Evolutionary conservation across 306 rosid species (phyloP).

Genomic region (barrel medic (Medicago truncatula)): MtrunA17r5.0-ANR NC_053046.1:1900501-1901000

Average conservation of each 20-base stretch:
- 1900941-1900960: too few relatives aligned
- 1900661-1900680: not conserved
- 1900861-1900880: conserved; percentile 6
- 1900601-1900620: not conserved
- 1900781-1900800: too few relatives aligned
- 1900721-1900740: too few relatives aligned
- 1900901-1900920: too few relatives aligned
- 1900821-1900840: conserved; percentile 1
- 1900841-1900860: not conserved
- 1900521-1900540: not conserved
- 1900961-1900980: too few relatives aligned
- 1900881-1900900: not conserved
- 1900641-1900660: conserved; percentile 1
- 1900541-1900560: conserved; percentile 3
- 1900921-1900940: too few relatives aligned
- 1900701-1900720: not conserved
- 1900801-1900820: conserved; percentile 9
- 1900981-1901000: too few relatives aligned
- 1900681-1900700: conserved; percentile 6
- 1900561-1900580: conserved; percentile 4
- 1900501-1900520: conserved; percentile 5
- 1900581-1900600: not conserved
- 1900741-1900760: too few relatives aligned
- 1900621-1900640: not conserved
- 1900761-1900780: too few relatives aligned